phyloP scores from a whole-genome alignment of 768 basidiomycete genomes.

The Russula dissimulans region DNA sequence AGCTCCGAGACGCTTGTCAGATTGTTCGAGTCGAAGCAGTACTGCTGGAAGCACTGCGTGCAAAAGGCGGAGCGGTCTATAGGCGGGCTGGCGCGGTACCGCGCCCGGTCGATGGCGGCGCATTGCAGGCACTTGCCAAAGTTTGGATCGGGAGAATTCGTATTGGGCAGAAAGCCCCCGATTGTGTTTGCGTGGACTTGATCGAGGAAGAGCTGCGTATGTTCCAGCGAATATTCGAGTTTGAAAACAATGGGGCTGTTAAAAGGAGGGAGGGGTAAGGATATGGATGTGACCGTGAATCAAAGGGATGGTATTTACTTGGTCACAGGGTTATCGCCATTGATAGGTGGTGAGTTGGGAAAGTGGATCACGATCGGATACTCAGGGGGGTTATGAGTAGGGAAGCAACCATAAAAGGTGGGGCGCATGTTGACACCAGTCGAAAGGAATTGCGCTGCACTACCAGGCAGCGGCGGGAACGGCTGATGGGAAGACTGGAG shows the following conservation, averaged over 20 bases:
- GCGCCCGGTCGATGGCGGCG: conserved; percentile 41
- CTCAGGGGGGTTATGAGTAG: conserved; percentile 37
- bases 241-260: conserved; percentile 48
- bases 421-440: conserved; percentile 58
- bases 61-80: conserved; percentile 23
- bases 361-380: conserved; percentile 67
- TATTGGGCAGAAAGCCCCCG: conserved; percentile 52
- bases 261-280: neutral
- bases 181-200: conserved; percentile 49
- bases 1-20: conserved; percentile 22
- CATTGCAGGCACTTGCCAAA: conserved; percentile 65
- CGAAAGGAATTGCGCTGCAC: conserved; percentile 40
- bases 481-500: conserved; percentile 44
- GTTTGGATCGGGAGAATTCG: conserved; percentile 43
- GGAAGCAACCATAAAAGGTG: conserved; percentile 75
- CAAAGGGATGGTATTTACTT: conserved; percentile 35
- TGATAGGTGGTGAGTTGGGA: conserved; percentile 65
- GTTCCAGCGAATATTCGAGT: conserved; percentile 47
- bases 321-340: conserved; percentile 51
- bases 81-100: conserved; percentile 17
- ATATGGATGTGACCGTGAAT: neutral
- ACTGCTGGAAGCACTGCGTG: conserved; percentile 24
- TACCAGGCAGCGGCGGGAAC: conserved; percentile 56
- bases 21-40: conserved; percentile 25
- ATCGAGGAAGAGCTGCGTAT: conserved; percentile 49